Evolutionary conservation across 2,329 filamentous ascomycete species (phyloP).

Genomic region (Sphaceloma murrayae): DNA sequence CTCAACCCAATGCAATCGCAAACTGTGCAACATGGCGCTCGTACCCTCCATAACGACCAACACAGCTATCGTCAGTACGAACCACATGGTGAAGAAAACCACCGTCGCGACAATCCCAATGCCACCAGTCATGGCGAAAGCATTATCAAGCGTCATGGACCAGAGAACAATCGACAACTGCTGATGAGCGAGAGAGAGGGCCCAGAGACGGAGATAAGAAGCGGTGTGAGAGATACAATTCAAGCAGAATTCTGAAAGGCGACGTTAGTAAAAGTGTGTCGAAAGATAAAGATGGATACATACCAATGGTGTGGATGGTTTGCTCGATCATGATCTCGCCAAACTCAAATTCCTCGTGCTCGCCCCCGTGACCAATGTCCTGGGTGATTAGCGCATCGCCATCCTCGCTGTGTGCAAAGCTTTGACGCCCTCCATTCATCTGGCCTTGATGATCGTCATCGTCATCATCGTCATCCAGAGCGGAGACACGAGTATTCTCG

Average conservation of each 20-base stretch:
- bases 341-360: constrained; percentile 96
- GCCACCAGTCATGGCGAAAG: constrained; percentile 57
- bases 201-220: constrained; percentile 97
- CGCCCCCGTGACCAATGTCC: constrained; percentile 63
- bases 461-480: constrained; percentile 80
- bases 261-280: constrained; percentile 20
- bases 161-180: constrained; percentile 93
- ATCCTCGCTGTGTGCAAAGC: constrained; percentile 61
- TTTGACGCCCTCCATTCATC: constrained; percentile 51
- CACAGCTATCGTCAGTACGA: constrained; percentile 68
- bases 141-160: constrained; percentile 83
- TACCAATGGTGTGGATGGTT: constrained; percentile 96
- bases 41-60: constrained; percentile 94
- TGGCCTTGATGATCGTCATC: constrained; percentile 44
- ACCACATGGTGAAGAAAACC: constrained; percentile 78
- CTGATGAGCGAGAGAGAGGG: constrained; percentile 91
- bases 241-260: constrained; percentile 77
- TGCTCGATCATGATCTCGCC: constrained; percentile 98
- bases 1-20: constrained; percentile 92
- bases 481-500: constrained; percentile 78
- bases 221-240: constrained; percentile 99
- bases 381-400: constrained; percentile 82
- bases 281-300: constrained; percentile 29
- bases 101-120: constrained; percentile 72
- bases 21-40: constrained; percentile 85